Base-by-base conservation (phyloP, 768 basidiomycete species). In the Kwoniella sp. region DNA sequence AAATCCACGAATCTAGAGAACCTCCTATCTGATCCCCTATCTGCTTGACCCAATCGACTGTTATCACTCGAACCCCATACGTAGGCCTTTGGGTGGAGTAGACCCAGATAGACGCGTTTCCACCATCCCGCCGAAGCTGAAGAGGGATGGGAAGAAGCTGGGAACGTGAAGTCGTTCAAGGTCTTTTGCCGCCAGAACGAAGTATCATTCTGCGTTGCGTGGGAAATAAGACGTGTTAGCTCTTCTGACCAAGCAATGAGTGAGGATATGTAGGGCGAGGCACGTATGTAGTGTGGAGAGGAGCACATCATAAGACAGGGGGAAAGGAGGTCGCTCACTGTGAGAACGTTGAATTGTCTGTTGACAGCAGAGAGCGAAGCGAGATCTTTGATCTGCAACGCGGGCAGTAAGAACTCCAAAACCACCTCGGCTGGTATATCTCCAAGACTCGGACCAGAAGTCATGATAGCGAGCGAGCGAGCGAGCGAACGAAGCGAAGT, bases 401-500 rank as follows among this genome's bases (percentile, higher is more conserved):
- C 51, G 0, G 79, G 77, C 2, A 80, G 80, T 3, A 94, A 64
- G 67, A 88, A 85, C 77, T 93, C 91, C 24, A 90, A 79, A 29
- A 92, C 77, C n/a, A 92, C 81, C 77, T 94, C 91, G 25, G 88
- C 76, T 2, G 92, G 91, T 17, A 92, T 71, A 58, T 86, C 83
- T 22, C 55, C 50, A 6, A 64, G 55, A n/a, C 55, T 57, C 0
- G 62, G 49, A 21, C 22, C 48, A 19, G 40, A 44, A 10, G 40
- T 19, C 40, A 44, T 44, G 7, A 33, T 33, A n/a, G n/a, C n/a
- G n/a, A n/a, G n/a, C n/a, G n/a, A n/a, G n/a, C n/a, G n/a, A n/a
- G n/a, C n/a, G n/a, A n/a, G n/a, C n/a, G n/a, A n/a, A n/a, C n/a
- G n/a, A n/a, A n/a, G n/a, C n/a, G n/a, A n/a, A n/a, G n/a, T n/a